Evolutionary conservation across 768 basidiomycete species (phyloP), one percentile per base, ranked within the genome.

Genomic region (Lactarius quietus): DNA sequence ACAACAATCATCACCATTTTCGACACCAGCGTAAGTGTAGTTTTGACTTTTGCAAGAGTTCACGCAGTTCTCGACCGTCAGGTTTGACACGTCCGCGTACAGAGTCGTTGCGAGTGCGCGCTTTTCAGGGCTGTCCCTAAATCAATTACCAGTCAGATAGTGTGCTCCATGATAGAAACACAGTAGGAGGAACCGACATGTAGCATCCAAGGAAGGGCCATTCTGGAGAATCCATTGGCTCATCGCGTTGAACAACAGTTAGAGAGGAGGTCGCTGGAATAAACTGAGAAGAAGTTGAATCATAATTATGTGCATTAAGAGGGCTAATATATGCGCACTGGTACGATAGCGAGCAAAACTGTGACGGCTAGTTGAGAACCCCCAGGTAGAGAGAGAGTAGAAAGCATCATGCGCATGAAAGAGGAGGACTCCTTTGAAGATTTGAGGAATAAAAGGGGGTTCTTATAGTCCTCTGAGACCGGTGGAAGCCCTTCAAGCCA

Each of bases 1-100:
- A 87, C 86, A 87, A 76, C 86, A 88, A 73, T 88, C 83, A 65
- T 82, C 77, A 26, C 79, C 82, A 67, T 80, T 90, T 74, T 92
- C 90, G 20, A 85, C 80, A 12, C 91, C 91, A 17, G 90, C 88
- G 68, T 83, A 90, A 64, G 86, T 74, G 72, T 79, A 89, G 12
- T 74, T 69, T 62, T 78, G 74, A 18, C 75, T 59, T 39, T 79
- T 75, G 72, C 83, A 84, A 68, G 77, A 83, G 58, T 35, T 72
- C 66, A 82, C 73, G 69, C 83, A 84, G 20, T 73, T 72, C 70
- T 82, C 86, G 36, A 85, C 79, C 7, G 90, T 91, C 86, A 91
- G 90, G 31, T 75, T 76, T 5, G 74, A 77, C 20, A 80, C 73
- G 69, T 80, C 78, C 17, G 78, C 74, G 65, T 77, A 82, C 76